Percentiles rank a stretch among this genome's conserved stretches.
Evolutionary conservation across 2,329 filamentous ascomycete genomes (phyloP).

Genomic region (Huntiella omanensis): DNA sequence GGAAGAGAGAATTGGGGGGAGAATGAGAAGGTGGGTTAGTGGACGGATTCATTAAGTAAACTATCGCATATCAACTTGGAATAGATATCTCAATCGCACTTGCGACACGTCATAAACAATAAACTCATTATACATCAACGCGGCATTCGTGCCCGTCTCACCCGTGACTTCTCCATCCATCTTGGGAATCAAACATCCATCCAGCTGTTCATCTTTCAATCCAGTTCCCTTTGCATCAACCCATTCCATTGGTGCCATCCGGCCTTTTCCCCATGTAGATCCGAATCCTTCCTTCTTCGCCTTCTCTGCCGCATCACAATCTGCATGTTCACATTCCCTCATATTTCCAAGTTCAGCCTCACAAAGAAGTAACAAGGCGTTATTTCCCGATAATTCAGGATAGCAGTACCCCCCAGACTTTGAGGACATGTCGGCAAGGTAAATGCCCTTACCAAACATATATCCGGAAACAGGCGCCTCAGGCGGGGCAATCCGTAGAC

Average conservation of each 20-base stretch:
- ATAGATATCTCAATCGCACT: constrained; percentile 49
- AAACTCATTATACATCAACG: constrained; percentile 52
- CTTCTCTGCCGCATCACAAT: constrained; percentile 41
- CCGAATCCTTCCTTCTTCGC: constrained; percentile 40
- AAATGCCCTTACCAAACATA: constrained; percentile 85
- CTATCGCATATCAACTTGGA: constrained; percentile 36
- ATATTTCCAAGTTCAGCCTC: constrained; percentile 60
- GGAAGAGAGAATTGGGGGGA: not conserved
- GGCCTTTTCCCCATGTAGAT: constrained; percentile 54
- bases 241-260: constrained; percentile 46
- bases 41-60: not conserved
- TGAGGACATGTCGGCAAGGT: constrained; percentile 67
- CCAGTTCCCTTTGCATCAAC: constrained; percentile 42
- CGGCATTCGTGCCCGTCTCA: constrained; percentile 20
- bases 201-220: constrained; percentile 14
- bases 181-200: constrained; percentile 51
- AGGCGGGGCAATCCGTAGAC: constrained; percentile 72
- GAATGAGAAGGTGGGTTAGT: constrained; percentile 1
- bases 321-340: constrained; percentile 35
- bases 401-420: constrained; percentile 70
- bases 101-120: constrained; percentile 54
- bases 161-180: constrained; percentile 24
- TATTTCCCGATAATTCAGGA: constrained; percentile 39
- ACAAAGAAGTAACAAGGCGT: constrained; percentile 61
- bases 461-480: constrained; percentile 65